A percentile compares a stretch with the other conserved stretches of the same genome.
These are phyloP conservation scores for Picochlorum costavermella DNA, from an alignment of 139 green algal genomes.

Conservation along the genomic window DNA sequence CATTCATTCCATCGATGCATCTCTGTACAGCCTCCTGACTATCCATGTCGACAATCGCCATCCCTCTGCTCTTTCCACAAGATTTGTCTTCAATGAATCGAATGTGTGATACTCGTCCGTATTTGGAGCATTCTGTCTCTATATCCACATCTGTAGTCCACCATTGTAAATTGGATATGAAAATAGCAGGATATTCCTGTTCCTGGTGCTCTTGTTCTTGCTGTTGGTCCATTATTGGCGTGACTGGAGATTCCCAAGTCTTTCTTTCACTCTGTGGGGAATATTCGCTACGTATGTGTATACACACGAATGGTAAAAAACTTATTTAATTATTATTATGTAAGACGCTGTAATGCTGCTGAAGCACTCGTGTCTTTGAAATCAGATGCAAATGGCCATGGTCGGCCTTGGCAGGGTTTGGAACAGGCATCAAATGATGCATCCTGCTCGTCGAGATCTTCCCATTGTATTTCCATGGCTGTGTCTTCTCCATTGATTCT, in stretches of 20 bases:
- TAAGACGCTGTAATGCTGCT: neutral
- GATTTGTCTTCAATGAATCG: constrained; percentile 77
- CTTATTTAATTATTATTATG: neutral
- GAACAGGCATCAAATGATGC: neutral
- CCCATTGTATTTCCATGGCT: neutral
- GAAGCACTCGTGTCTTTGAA: neutral
- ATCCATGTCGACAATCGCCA: constrained; percentile 65
- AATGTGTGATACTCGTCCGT: constrained; percentile 48
- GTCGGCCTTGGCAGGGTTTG: neutral
- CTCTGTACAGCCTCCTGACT: constrained; percentile 31
- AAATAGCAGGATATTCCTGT: constrained; percentile 37
- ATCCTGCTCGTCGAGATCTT: neutral
- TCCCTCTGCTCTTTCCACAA: constrained; percentile 77
- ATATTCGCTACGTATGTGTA: too few species aligned
- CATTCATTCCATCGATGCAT: constrained; percentile 52
- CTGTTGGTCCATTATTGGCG: too few species aligned
- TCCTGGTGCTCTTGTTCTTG: neutral
- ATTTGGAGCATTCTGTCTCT: constrained; percentile 53
- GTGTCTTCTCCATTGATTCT: neutral
- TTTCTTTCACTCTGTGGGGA: too few species aligned
- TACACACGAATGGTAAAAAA: too few species aligned
- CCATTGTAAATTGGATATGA: constrained; percentile 81
- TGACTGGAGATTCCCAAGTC: too few species aligned
- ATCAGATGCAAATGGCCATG: constrained; percentile 1
- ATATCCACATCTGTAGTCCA: constrained; percentile 89